These are phyloP conservation scores for Teratosphaeria destructans DNA, from an alignment of 2,329 filamentous ascomycete species.

Conservation along the genomic window DNA sequence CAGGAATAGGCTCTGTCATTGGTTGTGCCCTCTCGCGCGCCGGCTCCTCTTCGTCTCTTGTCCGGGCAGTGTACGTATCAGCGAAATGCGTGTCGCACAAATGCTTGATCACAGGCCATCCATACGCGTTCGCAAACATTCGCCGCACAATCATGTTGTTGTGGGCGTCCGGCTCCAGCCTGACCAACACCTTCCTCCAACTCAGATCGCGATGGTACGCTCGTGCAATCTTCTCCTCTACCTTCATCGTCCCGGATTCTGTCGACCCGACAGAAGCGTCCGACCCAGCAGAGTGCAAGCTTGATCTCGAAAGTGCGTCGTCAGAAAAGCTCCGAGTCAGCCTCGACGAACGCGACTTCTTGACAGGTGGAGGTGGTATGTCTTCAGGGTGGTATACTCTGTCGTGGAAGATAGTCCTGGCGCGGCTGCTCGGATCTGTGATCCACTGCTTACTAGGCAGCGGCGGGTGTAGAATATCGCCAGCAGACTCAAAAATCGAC, in stretches of 20 bases:
- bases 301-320: constrained; percentile 13
- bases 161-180: constrained; percentile 91
- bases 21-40: constrained; percentile 59
- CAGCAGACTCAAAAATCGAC: constrained; percentile 88
- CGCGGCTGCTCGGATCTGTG: constrained; percentile 68
- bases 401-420: constrained; percentile 92
- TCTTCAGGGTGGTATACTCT: constrained; percentile 88
- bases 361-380: constrained; percentile 67
- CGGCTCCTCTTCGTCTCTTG: constrained; percentile 56
- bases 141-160: constrained; percentile 96
- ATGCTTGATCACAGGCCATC: constrained; percentile 95
- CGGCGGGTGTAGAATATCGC: constrained; percentile 83
- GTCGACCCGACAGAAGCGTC: not conserved
- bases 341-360: constrained; percentile 17
- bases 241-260: constrained; percentile 64
- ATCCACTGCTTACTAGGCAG: constrained; percentile 73
- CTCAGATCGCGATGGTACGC: constrained; percentile 86
- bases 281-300: constrained; percentile 2
- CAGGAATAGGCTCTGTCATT: constrained; percentile 40
- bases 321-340: constrained; percentile 29
- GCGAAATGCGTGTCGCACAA: constrained; percentile 90
- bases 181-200: constrained; percentile 94
- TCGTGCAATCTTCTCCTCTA: constrained; percentile 94
- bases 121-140: constrained; percentile 94
- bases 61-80: constrained; percentile 56